Evolutionary conservation across 495 filamentous ascomycete species (phyloP), one percentile per base, ranked within the genome.

Genomic region (Podospora conica): DNA sequence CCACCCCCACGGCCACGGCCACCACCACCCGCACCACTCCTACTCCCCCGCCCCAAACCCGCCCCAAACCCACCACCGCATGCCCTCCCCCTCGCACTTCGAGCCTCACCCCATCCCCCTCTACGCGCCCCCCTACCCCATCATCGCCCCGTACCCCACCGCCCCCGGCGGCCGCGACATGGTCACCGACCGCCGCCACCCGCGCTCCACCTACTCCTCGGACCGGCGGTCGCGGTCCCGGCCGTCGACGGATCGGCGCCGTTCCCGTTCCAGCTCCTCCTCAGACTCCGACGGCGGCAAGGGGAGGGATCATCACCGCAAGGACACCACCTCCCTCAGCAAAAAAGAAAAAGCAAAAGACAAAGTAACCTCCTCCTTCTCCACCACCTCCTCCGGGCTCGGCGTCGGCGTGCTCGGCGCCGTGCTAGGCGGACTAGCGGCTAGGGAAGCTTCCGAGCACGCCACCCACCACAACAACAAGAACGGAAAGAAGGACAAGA

Each of bases 391-490:
- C 3, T 71, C 77, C 0, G 80, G 80, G 0, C 61, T 83, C 0
- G 79, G 80, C 18, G 75, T 76, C 2, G 76, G 79, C 20, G 73
- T 81, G 22, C 64, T 83, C 4, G 80, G 80, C 15, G 80, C 80
- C 4, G 69, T 83, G 5, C 75, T 81, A 0, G 80, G 80, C 7
- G 80, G 80, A 0, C 59, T 83, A 1, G 80, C 78, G 5, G 78
- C 73, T 3, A 56, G 78, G 1, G 77, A 82, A 69, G 80, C 74
- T 0, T 71, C 71, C 53, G 74, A 78, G 21, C 29, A 71, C 24
- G 22, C 24, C 8, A 25, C 63, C 15, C 55, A 61, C 31, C 23
- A 23, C 40, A 58, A 11, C 27, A 63, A 29, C 54, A 69, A 0
- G 60, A 58, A 11, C 27, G 65, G 40, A 54, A 69, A 0, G 60